phyloP scores from a whole-genome alignment of 495 filamentous ascomycete species.

The Aspergillus leporis region DNA sequence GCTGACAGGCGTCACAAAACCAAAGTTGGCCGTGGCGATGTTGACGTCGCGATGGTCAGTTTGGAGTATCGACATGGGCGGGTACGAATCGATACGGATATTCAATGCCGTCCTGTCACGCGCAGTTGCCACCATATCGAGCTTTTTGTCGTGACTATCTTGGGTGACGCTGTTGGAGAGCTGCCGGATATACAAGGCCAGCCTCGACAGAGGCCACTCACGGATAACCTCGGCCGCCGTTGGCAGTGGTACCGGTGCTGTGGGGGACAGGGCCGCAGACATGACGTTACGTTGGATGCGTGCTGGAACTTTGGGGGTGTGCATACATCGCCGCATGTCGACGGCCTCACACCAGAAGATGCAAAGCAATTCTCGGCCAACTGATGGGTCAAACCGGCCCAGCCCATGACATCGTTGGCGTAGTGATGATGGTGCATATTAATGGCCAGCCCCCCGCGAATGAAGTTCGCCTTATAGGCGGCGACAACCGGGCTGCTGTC shows the following conservation, averaged over 20 bases:
- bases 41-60: constrained; percentile 30
- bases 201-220: constrained; percentile 30
- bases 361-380: constrained; percentile 46
- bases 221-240: constrained; percentile 36
- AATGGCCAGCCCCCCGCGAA: constrained; percentile 43
- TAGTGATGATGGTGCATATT: constrained; percentile 47
- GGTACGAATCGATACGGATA: constrained; percentile 20
- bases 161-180: constrained; percentile 38
- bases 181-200: constrained; percentile 40
- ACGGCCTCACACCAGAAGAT: constrained; percentile 36
- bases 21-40: constrained; percentile 22
- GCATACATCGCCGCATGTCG: constrained; percentile 41
- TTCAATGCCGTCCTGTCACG: constrained; percentile 38
- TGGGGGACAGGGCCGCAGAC: constrained; percentile 24
- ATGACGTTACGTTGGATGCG: constrained; percentile 40
- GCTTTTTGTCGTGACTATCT: constrained; percentile 22
- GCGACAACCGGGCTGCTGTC: constrained; percentile 33
- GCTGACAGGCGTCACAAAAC: constrained; percentile 22
- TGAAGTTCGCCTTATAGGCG: constrained; percentile 44
- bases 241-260: constrained; percentile 15
- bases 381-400: constrained; percentile 37
- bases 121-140: constrained; percentile 33
- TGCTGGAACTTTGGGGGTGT: constrained; percentile 26
- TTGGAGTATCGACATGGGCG: constrained; percentile 23
- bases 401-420: constrained; percentile 45